Conservation (phyloP, 1,284 basidiomycete genomes). For the Gomphus bonarii region DNA sequence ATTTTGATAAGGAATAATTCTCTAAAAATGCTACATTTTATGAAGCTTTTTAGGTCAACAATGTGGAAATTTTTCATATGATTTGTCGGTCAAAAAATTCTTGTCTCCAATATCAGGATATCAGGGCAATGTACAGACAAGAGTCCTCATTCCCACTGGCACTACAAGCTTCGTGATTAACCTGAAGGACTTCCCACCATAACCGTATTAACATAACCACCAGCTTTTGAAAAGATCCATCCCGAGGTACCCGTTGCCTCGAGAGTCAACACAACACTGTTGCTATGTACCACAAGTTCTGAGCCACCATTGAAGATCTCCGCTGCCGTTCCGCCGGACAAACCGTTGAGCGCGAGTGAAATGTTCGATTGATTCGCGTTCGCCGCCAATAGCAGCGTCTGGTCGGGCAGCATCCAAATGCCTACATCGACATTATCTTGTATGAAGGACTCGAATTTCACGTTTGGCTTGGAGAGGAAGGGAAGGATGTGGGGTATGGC, state of each 20-base stretch:
- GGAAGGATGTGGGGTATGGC: conserved; percentile 28
- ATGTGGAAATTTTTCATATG: too few species aligned
- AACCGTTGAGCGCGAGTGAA: conserved; percentile 16
- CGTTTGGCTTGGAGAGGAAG: conserved; percentile 27
- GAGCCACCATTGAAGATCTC: conserved; percentile 8
- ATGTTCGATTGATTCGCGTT: conserved; percentile 30
- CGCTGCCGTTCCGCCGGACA: conserved; percentile 13
- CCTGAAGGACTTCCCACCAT: not conserved
- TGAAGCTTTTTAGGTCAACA: too few species aligned
- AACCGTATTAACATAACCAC: not conserved
- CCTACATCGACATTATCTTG: conserved; percentile 28
- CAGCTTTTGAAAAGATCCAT: not conserved
- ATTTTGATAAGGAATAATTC: too few species aligned
- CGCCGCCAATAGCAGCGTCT: conserved; percentile 30
- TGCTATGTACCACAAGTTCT: not conserved
- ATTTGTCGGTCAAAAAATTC: too few species aligned
- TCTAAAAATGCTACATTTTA: too few species aligned
- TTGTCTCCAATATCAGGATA: not conserved
- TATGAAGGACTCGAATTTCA: conserved; percentile 21
- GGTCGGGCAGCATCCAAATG: conserved; percentile 24
- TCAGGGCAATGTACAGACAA: not conserved
- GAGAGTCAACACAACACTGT: not conserved
- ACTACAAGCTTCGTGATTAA: not conserved
- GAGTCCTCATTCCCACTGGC: not conserved
- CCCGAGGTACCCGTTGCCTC: conserved; percentile 1